phyloP scores from a whole-genome alignment of 1,284 basidiomycete species.

The Exsudoporus floridanus region DNA sequence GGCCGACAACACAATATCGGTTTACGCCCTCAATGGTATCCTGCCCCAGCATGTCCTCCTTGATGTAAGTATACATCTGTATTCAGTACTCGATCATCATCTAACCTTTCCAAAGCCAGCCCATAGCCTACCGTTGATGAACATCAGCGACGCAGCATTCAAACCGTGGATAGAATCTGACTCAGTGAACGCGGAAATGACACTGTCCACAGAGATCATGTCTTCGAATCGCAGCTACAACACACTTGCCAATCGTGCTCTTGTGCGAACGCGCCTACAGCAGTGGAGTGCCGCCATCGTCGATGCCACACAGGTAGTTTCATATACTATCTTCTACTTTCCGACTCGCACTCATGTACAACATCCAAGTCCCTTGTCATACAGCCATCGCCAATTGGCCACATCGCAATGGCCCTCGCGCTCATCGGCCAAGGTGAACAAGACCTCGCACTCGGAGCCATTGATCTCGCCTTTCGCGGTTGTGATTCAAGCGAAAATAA shows the following conservation, averaged over 20 bases:
- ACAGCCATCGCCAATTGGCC: not conserved
- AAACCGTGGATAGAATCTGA: not conserved
- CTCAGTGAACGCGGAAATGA: not conserved
- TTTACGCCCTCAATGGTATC: not conserved
- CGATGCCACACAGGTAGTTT: constrained; percentile 2
- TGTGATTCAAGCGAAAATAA: not conserved
- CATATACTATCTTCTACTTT: not conserved
- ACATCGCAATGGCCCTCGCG: constrained; percentile 4
- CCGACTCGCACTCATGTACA: not conserved
- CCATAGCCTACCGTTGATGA: constrained; percentile 1
- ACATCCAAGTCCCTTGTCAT: constrained; percentile 1
- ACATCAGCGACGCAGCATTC: not conserved
- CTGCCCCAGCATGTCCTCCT: constrained; percentile 3
- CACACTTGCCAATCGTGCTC: not conserved
- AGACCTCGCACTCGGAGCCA: not conserved
- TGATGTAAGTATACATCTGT: constrained; percentile 1
- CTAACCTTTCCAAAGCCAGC: not conserved
- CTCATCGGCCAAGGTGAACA: not conserved
- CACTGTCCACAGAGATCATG: not conserved
- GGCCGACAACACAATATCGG: not conserved
- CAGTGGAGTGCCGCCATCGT: not conserved
- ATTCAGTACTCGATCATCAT: not conserved
- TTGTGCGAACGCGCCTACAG: not conserved
- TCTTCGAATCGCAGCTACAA: not conserved
- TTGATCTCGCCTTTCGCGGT: not conserved